Evolutionary conservation across 2,329 filamentous ascomycete species (phyloP).

Genomic region (Aspergillus novoparasiticus): DNA sequence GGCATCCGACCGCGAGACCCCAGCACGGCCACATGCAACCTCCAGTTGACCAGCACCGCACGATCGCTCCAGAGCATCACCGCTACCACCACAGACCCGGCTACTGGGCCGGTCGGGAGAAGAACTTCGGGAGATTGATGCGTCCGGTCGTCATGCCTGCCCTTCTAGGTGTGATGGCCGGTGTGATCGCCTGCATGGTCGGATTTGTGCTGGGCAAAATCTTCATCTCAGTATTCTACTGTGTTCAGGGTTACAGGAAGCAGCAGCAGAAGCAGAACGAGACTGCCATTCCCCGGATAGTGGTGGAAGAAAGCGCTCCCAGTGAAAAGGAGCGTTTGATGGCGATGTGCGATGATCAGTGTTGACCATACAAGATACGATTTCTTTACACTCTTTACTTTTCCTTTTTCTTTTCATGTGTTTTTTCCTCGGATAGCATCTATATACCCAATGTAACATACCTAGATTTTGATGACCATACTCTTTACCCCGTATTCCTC

Average conservation of each 20-base stretch:
- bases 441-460: slow-evolving; percentile 14
- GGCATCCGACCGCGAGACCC: not conserved
- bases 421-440: not conserved
- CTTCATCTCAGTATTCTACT: slow-evolving; percentile 15
- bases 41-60: slow-evolving; percentile 1
- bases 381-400: slow-evolving; percentile 1
- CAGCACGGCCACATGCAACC: not conserved
- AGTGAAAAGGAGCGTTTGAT: slow-evolving; percentile 22
- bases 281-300: not conserved
- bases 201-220: slow-evolving; percentile 41
- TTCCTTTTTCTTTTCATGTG: slow-evolving; percentile 3
- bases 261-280: not conserved
- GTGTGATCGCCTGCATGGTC: slow-evolving; percentile 39
- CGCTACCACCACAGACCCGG: slow-evolving; percentile 21
- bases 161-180: slow-evolving; percentile 40
- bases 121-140: slow-evolving; percentile 30
- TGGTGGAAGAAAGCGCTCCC: slow-evolving; percentile 12
- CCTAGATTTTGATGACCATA: not conserved
- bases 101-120: slow-evolving; percentile 24
- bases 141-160: slow-evolving; percentile 43
- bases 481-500: fast-evolving
- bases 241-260: slow-evolving; percentile 11
- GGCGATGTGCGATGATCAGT: slow-evolving; percentile 3
- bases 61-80: slow-evolving; percentile 7
- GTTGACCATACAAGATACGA: not conserved